Percentiles rank a stretch among this genome's conserved stretches.
Conservation (phyloP, 441 rosid genomes). For the Jatropha multifida region DNA sequence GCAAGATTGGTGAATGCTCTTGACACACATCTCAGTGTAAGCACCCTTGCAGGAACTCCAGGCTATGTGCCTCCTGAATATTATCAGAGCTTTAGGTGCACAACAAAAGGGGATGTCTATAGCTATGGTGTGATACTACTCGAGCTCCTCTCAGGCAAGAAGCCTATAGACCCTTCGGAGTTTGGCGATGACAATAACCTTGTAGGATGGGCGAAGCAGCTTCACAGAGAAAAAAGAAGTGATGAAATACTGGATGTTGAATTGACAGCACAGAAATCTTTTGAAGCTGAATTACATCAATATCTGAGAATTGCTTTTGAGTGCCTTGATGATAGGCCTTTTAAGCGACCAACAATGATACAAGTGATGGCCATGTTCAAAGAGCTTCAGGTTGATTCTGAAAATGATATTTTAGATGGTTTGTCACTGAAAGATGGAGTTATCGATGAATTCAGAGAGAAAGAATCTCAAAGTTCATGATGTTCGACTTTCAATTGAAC, state of each 20-base stretch:
- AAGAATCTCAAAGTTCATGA: constrained; percentile 33
- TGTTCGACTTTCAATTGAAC: constrained; percentile 11
- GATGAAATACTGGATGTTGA: constrained; percentile 68
- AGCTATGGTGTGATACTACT: constrained; percentile 90
- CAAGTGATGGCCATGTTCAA: constrained; percentile 95
- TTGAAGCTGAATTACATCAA: constrained; percentile 57
- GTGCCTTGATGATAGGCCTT: constrained; percentile 88
- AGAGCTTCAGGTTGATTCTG: constrained; percentile 83
- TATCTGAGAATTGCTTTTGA: constrained; percentile 77
- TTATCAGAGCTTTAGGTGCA: constrained; percentile 93
- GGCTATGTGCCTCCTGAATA: constrained; percentile 97
- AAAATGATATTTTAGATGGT: constrained; percentile 68
- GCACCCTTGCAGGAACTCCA: constrained; percentile 94
- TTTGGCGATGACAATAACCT: constrained; percentile 94
- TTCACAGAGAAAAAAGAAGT: constrained; percentile 59
- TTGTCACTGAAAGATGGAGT: constrained; percentile 62
- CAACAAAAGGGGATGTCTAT: constrained; percentile 91
- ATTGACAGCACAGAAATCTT: constrained; percentile 39
- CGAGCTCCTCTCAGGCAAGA: constrained; percentile 88
- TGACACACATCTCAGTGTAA: constrained; percentile 91
- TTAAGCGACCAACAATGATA: constrained; percentile 88
- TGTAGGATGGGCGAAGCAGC: constrained; percentile 94
- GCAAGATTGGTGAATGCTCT: constrained; percentile 88
- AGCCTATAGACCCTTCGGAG: constrained; percentile 73
- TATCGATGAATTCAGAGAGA: constrained; percentile 62